A percentile compares a stretch with the other conserved stretches of the same genome.
Conservation (phyloP, 225 moss, liverwort and hornwort genomes). For the Bryoerythrophyllum caledonicum region DNA sequence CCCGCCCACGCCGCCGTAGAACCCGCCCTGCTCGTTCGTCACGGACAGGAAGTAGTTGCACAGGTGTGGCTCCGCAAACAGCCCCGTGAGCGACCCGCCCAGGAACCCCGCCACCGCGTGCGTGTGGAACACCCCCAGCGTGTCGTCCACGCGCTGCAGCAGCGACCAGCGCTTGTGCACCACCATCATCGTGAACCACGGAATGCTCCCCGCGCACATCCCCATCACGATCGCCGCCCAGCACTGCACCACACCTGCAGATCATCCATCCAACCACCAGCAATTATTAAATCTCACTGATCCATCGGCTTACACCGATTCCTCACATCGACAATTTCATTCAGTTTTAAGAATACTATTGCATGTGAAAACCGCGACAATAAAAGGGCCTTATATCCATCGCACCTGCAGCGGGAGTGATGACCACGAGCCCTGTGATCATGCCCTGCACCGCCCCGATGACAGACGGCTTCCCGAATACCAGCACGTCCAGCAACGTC, state of each 20-base stretch:
- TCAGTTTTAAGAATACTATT: background rate
- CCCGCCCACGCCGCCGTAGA: slow-evolving; percentile 45
- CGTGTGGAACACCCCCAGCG: slow-evolving; percentile 54
- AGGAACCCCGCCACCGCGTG: slow-evolving; percentile 47
- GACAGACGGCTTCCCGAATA: slow-evolving; percentile 53
- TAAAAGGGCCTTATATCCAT: too few relatives aligned
- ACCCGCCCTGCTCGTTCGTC: too few relatives aligned
- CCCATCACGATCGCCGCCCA: slow-evolving; percentile 55
- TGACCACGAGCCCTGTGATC: slow-evolving; percentile 51
- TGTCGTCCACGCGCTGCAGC: slow-evolving; percentile 52
- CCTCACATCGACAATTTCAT: too few relatives aligned
- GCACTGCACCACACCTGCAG: background rate
- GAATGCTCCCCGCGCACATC: slow-evolving; percentile 39
- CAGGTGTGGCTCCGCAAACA: slow-evolving; percentile 49
- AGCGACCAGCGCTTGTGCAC: slow-evolving; percentile 54
- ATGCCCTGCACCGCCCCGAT: slow-evolving; percentile 58
- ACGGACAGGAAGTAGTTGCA: slow-evolving; percentile 40
- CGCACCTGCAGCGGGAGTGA: slow-evolving; percentile 42
- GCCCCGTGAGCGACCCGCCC: slow-evolving; percentile 36
- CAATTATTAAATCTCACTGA: too few relatives aligned
- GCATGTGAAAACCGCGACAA: background rate
- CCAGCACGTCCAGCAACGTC: slow-evolving; percentile 44
- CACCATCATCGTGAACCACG: slow-evolving; percentile 59
- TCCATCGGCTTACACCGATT: too few relatives aligned
- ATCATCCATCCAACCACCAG: too few relatives aligned